phyloP scores from a whole-genome alignment of 2,329 filamentous ascomycete species.

The Botryosphaeria dothidea region DNA sequence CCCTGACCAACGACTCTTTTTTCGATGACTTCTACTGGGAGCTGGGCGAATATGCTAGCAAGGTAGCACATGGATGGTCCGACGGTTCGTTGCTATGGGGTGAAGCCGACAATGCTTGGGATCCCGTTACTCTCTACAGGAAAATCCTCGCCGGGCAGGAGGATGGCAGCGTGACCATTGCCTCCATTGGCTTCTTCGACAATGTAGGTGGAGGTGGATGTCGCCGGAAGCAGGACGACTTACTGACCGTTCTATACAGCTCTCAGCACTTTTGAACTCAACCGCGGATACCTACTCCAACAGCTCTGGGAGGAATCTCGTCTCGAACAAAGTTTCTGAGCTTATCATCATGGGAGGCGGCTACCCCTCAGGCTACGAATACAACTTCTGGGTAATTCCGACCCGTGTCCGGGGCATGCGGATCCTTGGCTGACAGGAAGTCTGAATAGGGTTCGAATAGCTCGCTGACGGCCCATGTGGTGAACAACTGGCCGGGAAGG shows the following conservation, averaged over 20 bases:
- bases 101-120: slow-evolving; percentile 39
- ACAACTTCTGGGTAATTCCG: slow-evolving; percentile 46
- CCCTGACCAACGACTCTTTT: slow-evolving; percentile 46
- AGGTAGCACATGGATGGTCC: slow-evolving; percentile 47
- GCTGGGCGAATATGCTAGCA: slow-evolving; percentile 49
- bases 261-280: slow-evolving; percentile 51
- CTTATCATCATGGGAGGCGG: slow-evolving; percentile 56
- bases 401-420: not conserved
- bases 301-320: slow-evolving; percentile 44
- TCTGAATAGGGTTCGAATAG: slow-evolving; percentile 37
- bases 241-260: slow-evolving; percentile 19
- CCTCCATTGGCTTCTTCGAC: slow-evolving; percentile 49
- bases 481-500: slow-evolving; percentile 47
- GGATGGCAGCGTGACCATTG: slow-evolving; percentile 47
- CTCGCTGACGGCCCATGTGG: slow-evolving; percentile 42
- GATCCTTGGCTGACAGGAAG: not conserved
- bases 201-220: slow-evolving; percentile 31
- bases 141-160: slow-evolving; percentile 42
- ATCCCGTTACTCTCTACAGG: slow-evolving; percentile 50
- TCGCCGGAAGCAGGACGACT: not conserved
- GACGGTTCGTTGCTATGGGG: slow-evolving; percentile 40
- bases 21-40: slow-evolving; percentile 44
- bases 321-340: slow-evolving; percentile 49
- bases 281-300: slow-evolving; percentile 42
- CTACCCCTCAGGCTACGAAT: slow-evolving; percentile 51